Percentiles rank a stretch among this genome's conserved stretches.
Conservation (phyloP, 202 grass and related monocot species). For the Panicum virgatum region DNA sequence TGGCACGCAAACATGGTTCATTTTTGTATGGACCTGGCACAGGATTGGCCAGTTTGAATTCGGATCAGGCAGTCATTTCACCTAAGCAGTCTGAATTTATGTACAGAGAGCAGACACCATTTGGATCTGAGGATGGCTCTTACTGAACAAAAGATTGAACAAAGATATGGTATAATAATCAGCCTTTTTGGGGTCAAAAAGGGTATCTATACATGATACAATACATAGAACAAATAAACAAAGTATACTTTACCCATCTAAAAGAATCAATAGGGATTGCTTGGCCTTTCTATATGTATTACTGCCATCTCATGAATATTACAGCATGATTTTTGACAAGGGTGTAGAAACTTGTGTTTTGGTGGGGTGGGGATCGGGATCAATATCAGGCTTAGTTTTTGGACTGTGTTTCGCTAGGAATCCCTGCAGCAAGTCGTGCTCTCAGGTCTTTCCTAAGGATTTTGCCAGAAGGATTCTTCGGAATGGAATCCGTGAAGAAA, state of each 20-base stretch:
- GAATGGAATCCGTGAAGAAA: slow-evolving; percentile 70
- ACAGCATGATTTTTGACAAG: slow-evolving; percentile 45
- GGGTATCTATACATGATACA: slow-evolving; percentile 50
- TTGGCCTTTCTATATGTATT: slow-evolving; percentile 37
- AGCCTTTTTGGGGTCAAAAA: slow-evolving; percentile 19
- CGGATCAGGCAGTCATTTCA: background rate
- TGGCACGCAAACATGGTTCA: background rate
- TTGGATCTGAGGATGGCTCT: background rate
- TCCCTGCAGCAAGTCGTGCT: slow-evolving; percentile 58
- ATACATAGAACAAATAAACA: slow-evolving; percentile 26
- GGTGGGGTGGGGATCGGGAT: no score
- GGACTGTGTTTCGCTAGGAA: slow-evolving; percentile 22
- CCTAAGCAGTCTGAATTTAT: background rate
- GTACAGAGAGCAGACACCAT: background rate
- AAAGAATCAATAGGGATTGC: slow-evolving; percentile 51
- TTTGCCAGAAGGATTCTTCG: slow-evolving; percentile 79
- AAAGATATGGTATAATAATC: slow-evolving; percentile 40
- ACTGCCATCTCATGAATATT: slow-evolving; percentile 44
- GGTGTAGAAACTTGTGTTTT: slow-evolving; percentile 24
- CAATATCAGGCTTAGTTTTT: slow-evolving; percentile 46
- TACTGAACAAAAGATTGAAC: slow-evolving; percentile 17
- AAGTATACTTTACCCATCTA: slow-evolving; percentile 40
- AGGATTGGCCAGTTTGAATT: background rate
- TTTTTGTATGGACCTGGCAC: background rate
- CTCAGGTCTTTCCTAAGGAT: slow-evolving; percentile 86